Base-by-base conservation (phyloP, 2,329 filamentous ascomycete species). In the Orbilia javanica region DNA sequence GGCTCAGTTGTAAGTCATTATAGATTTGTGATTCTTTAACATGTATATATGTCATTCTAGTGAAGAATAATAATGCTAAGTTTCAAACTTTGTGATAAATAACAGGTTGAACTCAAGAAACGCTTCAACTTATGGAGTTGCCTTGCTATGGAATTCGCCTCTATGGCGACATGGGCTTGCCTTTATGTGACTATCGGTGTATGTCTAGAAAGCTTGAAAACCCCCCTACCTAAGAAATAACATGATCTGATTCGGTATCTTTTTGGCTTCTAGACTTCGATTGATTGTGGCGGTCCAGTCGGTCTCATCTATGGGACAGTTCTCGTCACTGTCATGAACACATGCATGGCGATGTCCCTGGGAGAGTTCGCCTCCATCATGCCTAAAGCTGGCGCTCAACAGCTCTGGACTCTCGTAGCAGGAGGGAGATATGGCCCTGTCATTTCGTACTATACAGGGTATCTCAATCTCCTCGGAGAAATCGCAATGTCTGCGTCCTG, bases 171-270 rank as follows among this genome's bases (percentile, higher is more conserved):
- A 27, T 73, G 69, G 68, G 68, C 70, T 34, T 79, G 75, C 34
- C 75, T 79, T 50, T 79, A 70, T 46, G 75, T 79, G 48, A 79
- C 75, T 27, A 63, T 79, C 48, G 75, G 75, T 72, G 74, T 78
- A 78, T 78, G 74, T 78, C 39, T 22, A 53, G 25, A 53, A 62
- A 25, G 10, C 4, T 42, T 22, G 39, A 34, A n/a, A 39, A 15
- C n/a, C 42, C 20, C 20, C 4, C 34, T 57, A 22, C 31, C 31
- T 10, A 20, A 44, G n/a, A 20, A 18, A 44, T 42, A 18, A 34
- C 52, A 22, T 36, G 15, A 50, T 72, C 74, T 78, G 72, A 78
- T 78, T 53, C 44, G 42, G 20, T 13, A 13, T n/a, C 60, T 7
- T 31, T 63, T 60, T 66, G 3, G 60, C 62, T 15, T 39, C 55